Evolutionary conservation across 1,284 basidiomycete species (phyloP).

Genomic region (Apiotrichum domesticum): DNA sequence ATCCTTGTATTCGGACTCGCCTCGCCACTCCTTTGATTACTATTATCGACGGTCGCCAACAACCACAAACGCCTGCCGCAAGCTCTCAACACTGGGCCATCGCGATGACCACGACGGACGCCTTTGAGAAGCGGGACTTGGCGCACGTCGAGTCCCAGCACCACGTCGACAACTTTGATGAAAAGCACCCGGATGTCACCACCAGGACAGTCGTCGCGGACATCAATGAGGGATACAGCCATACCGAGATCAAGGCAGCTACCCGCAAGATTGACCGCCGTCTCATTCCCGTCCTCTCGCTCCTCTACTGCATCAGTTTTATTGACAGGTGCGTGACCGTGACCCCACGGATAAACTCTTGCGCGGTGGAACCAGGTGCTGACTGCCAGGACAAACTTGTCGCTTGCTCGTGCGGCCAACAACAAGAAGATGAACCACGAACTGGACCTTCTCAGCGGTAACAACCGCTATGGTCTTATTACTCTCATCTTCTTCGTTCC

Average conservation of each 20-base stretch:
- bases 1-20: too few relatives aligned
- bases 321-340: too few relatives aligned
- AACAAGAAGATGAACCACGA: constrained; percentile 22
- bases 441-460: constrained; percentile 19
- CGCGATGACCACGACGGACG: too few relatives aligned
- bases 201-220: background rate
- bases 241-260: background rate
- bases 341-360: too few relatives aligned
- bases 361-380: background rate
- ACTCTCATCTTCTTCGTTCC: background rate
- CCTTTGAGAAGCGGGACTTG: too few relatives aligned
- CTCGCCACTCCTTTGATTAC: too few relatives aligned
- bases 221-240: constrained; percentile 11
- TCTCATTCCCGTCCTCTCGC: constrained; percentile 13
- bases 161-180: background rate
- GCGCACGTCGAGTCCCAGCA: background rate
- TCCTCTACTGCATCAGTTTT: constrained; percentile 8
- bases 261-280: constrained; percentile 13
- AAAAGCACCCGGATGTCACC: too few relatives aligned
- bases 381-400: constrained; percentile 20
- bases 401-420: constrained; percentile 16
- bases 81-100: too few relatives aligned
- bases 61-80: too few relatives aligned
- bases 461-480: constrained; percentile 43
- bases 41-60: too few relatives aligned